Evolutionary conservation across 202 grass and related monocot genomes (phyloP).

Genomic region (Carex sylvatica): DNA sequence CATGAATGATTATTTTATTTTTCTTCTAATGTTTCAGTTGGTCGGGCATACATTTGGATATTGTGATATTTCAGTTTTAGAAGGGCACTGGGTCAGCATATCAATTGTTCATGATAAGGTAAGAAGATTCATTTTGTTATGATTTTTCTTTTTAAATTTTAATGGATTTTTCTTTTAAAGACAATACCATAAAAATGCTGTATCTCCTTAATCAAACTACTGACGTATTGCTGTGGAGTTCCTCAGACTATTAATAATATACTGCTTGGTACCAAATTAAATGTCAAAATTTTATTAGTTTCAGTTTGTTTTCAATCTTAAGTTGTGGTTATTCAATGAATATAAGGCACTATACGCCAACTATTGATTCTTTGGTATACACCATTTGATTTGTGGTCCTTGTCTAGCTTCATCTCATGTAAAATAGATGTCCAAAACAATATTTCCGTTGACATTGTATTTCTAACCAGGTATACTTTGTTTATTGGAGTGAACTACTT

Average conservation of each 20-base stretch:
- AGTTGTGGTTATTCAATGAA: not conserved
- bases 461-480: not conserved
- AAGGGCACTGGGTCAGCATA: conserved; percentile 3
- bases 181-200: not conserved
- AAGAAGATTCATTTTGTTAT: not conserved
- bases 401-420: not conserved
- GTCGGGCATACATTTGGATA: conserved; percentile 5
- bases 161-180: not conserved
- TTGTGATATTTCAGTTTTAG: conserved; percentile 1
- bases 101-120: not conserved
- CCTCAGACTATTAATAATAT: not conserved
- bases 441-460: not conserved
- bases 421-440: not conserved
- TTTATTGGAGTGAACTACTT: not conserved
- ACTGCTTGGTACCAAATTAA: not conserved
- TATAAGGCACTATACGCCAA: not conserved
- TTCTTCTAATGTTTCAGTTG: conserved; percentile 12
- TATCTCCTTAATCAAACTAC: conserved; percentile 11
- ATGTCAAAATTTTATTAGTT: not conserved
- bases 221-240: not conserved
- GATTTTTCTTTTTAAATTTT: conserved; percentile 1
- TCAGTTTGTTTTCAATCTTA: not conserved
- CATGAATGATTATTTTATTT: not conserved
- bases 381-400: not conserved
- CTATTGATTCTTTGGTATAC: not conserved